Base-by-base conservation (phyloP, 2,329 filamentous ascomycete genomes). In the Dactylellina leptospora region DNA sequence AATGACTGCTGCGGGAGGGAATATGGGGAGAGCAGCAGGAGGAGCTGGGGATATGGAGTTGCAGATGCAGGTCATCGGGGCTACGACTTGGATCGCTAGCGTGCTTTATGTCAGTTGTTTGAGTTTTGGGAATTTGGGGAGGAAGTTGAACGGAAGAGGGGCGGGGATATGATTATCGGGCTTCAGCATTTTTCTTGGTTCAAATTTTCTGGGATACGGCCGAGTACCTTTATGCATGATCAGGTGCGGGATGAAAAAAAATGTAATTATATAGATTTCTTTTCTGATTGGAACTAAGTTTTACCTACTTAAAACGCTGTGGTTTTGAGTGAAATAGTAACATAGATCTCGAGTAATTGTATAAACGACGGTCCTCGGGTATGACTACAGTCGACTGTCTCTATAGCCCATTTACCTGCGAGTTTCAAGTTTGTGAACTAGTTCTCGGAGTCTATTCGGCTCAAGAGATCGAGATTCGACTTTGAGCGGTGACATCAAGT, bases 121-220 rank as follows among this genome's bases (percentile, higher is more conserved):
- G 8, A 97, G 93, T 80, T 97, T 99, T 83, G 95, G 95, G 9
- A 97, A 96, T 78, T 92, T 99, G 78, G 95, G 95, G 10, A 84
- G 95, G 74, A 85, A 91, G 73, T 81, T 97, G 74, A 53, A 53
- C 25, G 66, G 58, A 16, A 20, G 66, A n/a, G 42, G 42, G 38
- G 30, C 22, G 18, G 33, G 44, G 20, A 10, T 45, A 16, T n/a
- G n/a, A n/a, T n/a, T n/a, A n/a, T n/a, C n/a, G n/a, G n/a, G n/a
- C n/a, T n/a, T n/a, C n/a, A n/a, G n/a, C n/a, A n/a, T n/a, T n/a
- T n/a, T n/a, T n/a, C n/a, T n/a, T n/a, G n/a, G n/a, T n/a, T n/a
- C n/a, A n/a, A n/a, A n/a, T n/a, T n/a, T n/a, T n/a, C n/a, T n/a
- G n/a, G n/a, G n/a, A n/a, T n/a, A n/a, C n/a, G n/a, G n/a, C n/a